Percentiles rank a stretch among this genome's conserved stretches.
These are phyloP conservation scores for Rossbeevera mucosa DNA, from an alignment of 768 basidiomycete species.

Conservation along the genomic window DNA sequence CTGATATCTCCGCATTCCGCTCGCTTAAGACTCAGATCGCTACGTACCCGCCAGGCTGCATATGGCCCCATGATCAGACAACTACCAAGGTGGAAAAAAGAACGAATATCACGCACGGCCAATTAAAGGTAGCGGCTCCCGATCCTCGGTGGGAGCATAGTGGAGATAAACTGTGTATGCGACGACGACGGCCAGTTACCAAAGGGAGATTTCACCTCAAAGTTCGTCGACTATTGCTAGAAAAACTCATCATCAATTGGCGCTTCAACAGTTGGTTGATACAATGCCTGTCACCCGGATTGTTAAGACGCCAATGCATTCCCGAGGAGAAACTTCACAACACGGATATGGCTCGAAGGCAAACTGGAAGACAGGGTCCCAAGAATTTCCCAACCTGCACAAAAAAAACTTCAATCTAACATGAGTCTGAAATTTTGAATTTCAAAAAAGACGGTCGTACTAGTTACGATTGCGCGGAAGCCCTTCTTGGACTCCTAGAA, in stretches of 20 bases:
- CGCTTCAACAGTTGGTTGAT: background rate
- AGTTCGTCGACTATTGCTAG: background rate
- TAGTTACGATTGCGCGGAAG: background rate
- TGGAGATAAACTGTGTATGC: background rate
- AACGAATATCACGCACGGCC: background rate
- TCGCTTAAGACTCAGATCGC: background rate
- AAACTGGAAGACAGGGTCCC: background rate
- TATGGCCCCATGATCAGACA: background rate
- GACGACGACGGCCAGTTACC: background rate
- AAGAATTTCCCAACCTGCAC: too few relatives aligned
- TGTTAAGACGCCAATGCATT: background rate
- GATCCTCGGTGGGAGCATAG: background rate
- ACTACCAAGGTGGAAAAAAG: background rate
- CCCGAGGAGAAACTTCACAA: slow-evolving; percentile 4
- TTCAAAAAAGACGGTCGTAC: background rate
- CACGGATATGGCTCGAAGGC: background rate
- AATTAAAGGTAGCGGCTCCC: background rate
- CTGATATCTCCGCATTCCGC: background rate
- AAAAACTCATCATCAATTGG: background rate
- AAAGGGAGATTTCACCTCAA: background rate
- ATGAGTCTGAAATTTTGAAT: background rate
- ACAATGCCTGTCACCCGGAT: background rate
- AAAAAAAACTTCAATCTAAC: background rate
- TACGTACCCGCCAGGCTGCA: background rate
- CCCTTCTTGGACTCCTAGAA: background rate